Conservation (phyloP, 2,329 filamentous ascomycete genomes). For the Diaporthe humulicola region DNA sequence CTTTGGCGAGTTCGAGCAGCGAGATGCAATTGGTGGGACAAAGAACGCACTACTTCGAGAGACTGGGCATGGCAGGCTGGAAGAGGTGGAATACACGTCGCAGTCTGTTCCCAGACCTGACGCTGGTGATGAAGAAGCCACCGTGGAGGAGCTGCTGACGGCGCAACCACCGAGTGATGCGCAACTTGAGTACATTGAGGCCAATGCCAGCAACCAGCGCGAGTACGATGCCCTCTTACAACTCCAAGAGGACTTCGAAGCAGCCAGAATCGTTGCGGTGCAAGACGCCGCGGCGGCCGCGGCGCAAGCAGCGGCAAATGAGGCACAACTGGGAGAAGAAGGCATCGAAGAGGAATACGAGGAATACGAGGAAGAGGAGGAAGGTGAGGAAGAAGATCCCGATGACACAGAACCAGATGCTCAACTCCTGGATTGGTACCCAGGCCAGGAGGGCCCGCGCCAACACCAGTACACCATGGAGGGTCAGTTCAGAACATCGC, state of each 20-base stretch:
- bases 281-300: slow-evolving; percentile 46
- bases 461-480: slow-evolving; percentile 80
- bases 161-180: slow-evolving; percentile 48
- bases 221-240: slow-evolving; percentile 68
- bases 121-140: slow-evolving; percentile 53
- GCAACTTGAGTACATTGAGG: slow-evolving; percentile 59
- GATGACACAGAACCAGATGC: slow-evolving; percentile 50
- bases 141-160: slow-evolving; percentile 34
- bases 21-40: slow-evolving; percentile 44
- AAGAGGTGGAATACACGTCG: slow-evolving; percentile 69
- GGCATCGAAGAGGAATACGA: slow-evolving; percentile 52
- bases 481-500: slow-evolving; percentile 81
- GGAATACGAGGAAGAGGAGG: slow-evolving; percentile 47
- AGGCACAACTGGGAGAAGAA: slow-evolving; percentile 46
- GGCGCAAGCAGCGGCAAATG: slow-evolving; percentile 45
- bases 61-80: slow-evolving; percentile 67
- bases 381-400: slow-evolving; percentile 53
- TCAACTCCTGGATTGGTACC: slow-evolving; percentile 42
- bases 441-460: slow-evolving; percentile 57
- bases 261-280: slow-evolving; percentile 50
- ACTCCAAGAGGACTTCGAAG: slow-evolving; percentile 70
- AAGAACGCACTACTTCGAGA: slow-evolving; percentile 66
- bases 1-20: slow-evolving; percentile 42
- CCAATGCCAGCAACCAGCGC: slow-evolving; percentile 65
- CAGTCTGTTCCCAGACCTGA: slow-evolving; percentile 57